A percentile compares a stretch with the other conserved stretches of the same genome.
phyloP scores from a whole-genome alignment of 768 basidiomycete species.

The Suillus spraguei region DNA sequence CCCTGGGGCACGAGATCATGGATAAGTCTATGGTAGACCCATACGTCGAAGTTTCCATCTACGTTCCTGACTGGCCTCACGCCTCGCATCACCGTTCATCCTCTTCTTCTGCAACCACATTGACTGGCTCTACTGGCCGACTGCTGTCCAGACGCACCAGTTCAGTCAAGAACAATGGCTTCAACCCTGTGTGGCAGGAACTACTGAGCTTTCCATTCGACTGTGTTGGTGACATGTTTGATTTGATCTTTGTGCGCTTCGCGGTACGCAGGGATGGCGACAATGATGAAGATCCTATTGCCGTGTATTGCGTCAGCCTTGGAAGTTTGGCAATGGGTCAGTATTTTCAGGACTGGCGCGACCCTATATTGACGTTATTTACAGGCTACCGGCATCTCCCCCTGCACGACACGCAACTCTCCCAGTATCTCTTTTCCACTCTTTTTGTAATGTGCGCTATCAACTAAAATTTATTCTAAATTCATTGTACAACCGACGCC shows the following conservation, averaged over 20 bases:
- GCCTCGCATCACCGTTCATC: conserved; percentile 23
- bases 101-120: conserved; percentile 14
- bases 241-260: conserved; percentile 84
- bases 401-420: conserved; percentile 83
- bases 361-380: conserved; percentile 1
- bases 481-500: neutral
- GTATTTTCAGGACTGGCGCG: neutral
- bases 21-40: conserved; percentile 66
- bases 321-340: conserved; percentile 73
- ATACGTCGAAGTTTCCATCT: conserved; percentile 78
- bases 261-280: conserved; percentile 67
- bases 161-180: conserved; percentile 82
- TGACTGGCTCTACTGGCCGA: conserved; percentile 38
- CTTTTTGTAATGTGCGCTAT: conserved; percentile 77
- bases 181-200: conserved; percentile 90
- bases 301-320: conserved; percentile 72
- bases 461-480: neutral
- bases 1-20: conserved; percentile 58
- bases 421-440: conserved; percentile 92
- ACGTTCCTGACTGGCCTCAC: conserved; percentile 71
- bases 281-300: conserved; percentile 66
- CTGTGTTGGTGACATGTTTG: conserved; percentile 73
- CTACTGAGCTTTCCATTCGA: conserved; percentile 70
- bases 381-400: conserved; percentile 90
- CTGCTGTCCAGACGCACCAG: conserved; percentile 59